Percentiles rank a stretch among this genome's conserved stretches.
These are phyloP conservation scores for Fusarium scirpi DNA, from an alignment of 2,329 filamentous ascomycete species.

Conservation along the genomic window DNA sequence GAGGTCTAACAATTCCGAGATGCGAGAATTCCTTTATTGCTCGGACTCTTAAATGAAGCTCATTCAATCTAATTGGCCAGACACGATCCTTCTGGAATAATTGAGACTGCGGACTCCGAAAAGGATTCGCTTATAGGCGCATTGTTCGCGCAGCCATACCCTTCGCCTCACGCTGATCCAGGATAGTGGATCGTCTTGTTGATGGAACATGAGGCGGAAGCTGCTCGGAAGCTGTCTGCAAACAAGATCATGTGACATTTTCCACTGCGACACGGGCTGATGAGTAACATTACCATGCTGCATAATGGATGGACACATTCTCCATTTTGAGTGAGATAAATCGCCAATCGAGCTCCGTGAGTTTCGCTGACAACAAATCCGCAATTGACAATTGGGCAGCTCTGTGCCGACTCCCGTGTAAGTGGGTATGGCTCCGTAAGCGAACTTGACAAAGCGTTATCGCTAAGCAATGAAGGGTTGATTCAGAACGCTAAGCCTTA, in stretches of 20 bases:
- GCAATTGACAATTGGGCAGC: background rate
- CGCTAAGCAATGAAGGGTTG: background rate
- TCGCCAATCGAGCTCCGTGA: background rate
- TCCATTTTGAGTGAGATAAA: background rate
- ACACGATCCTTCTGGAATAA: background rate
- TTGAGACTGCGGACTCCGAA: background rate
- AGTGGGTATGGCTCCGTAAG: background rate
- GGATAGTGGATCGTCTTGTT: background rate
- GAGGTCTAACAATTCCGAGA: background rate
- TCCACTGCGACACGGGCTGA: rapidly evolving
- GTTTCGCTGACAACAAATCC: no score
- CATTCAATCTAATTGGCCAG: background rate
- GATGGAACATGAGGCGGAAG: background rate
- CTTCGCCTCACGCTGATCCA: background rate
- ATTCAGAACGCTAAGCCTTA: background rate
- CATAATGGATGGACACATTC: background rate
- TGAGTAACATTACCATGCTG: background rate
- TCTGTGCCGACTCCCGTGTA: background rate
- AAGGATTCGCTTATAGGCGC: background rate
- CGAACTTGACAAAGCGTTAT: background rate
- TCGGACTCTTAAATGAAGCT: background rate
- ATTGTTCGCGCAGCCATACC: no score
- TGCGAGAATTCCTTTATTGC: background rate
- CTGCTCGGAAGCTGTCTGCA: background rate
- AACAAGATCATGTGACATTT: background rate